Conservation (phyloP, 352 stramenopile species). For the Phytophthora pluvialis region DNA sequence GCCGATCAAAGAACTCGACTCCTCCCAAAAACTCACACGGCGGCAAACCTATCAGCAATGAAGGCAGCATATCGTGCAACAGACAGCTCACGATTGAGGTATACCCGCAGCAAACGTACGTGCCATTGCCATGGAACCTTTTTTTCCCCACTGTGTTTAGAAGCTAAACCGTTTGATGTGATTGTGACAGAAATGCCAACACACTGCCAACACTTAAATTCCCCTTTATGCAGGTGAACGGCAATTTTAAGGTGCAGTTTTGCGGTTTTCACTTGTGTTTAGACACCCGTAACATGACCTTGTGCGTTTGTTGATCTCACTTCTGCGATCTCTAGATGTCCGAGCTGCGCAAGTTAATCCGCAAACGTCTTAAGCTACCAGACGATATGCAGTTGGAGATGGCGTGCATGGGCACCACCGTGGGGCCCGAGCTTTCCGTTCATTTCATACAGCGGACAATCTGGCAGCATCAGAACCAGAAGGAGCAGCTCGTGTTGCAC, state of each 20-base stretch:
- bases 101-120: slow-evolving; percentile 47
- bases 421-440: slow-evolving; percentile 69
- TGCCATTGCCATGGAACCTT: not conserved
- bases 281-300: not conserved
- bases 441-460: slow-evolving; percentile 74
- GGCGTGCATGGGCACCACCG: slow-evolving; percentile 57
- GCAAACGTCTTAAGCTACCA: slow-evolving; percentile 40
- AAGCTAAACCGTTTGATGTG: not conserved
- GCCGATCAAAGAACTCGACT: slow-evolving; percentile 16
- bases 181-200: slow-evolving; percentile 27
- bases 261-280: not conserved
- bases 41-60: slow-evolving; percentile 3
- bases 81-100: slow-evolving; percentile 51
- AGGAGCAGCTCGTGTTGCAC: slow-evolving; percentile 53
- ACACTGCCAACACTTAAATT: slow-evolving; percentile 42
- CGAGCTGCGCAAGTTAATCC: slow-evolving; percentile 60
- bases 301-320: not conserved
- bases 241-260: slow-evolving; percentile 55
- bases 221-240: slow-evolving; percentile 70
- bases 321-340: slow-evolving; percentile 47
- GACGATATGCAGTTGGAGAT: slow-evolving; percentile 54
- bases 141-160: not conserved
- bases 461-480: slow-evolving; percentile 61
- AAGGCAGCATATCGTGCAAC: not conserved
- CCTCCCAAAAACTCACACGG: slow-evolving; percentile 12